Evolutionary conservation across 139 green algal species (phyloP), one percentile per base, ranked within the genome.

Genomic region (Pycnococcus provasolii): DNA sequence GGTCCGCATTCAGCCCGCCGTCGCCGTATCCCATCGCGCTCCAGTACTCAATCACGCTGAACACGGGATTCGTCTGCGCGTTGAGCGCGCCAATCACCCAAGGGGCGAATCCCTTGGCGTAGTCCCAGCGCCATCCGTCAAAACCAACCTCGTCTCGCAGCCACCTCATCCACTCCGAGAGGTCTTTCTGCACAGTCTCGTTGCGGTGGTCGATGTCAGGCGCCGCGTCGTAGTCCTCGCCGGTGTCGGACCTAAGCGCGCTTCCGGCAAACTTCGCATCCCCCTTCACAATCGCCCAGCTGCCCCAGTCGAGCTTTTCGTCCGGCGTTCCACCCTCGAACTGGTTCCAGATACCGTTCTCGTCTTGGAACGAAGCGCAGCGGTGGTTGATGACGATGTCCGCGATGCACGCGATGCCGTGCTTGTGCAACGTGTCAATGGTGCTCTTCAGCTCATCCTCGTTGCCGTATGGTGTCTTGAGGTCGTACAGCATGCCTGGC

Each of bases 141-240:
- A 83, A 89, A 45, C 83, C 83, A 3, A 89, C 60, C 55, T 85
- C 69, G 44, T 76, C 45, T 9, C 72, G 72, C 26, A 89, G 77
- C 75, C 77, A 87, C 3, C 42, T 65, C 45, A 94, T 80, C 88
- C 88, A 94, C 42, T 89, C 82, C 43, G 66, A 82, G 1, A 95
- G 70, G 43, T 76, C 76, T 3, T 72, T 64, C 1, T 85, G 78
- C 52, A 96, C 77, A 37, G 84, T 75, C 37, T 79, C 60, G 67
- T 96, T 92, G 13, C 58, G 64, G 70, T 96, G 88, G 79, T 96
- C 89, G 43, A 96, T 79, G 79, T 96, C 85, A 67, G 88, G 88
- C 0, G 88, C 86, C 44, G 84, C 72, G 37, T 57, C 59, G 44
- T 81, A 94, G 73, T 90, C 83, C 15, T 82, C 84, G 43, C 86